Conservation (phyloP, 2,329 filamentous ascomycete genomes). For the Claviceps fusiformis region DNA sequence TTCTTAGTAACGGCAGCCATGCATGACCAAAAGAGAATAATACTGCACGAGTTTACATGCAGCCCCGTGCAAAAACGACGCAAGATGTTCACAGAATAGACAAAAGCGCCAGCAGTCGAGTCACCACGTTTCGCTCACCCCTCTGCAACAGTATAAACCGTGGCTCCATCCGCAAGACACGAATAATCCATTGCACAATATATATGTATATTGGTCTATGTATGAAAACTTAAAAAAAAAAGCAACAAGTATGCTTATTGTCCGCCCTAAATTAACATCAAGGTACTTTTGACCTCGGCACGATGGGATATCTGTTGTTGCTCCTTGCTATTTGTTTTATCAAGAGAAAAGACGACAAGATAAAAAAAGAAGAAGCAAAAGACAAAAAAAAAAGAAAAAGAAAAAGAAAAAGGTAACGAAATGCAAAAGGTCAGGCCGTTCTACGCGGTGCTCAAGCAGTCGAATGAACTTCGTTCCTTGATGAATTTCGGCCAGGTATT, state of each 20-base stretch:
- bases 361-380: background rate
- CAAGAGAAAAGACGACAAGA: background rate
- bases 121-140: too few relatives aligned
- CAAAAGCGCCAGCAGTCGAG: too few relatives aligned
- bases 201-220: too few relatives aligned
- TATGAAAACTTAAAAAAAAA: background rate
- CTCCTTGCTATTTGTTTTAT: background rate
- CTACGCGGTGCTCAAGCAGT: slow-evolving; percentile 9
- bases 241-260: background rate
- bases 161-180: too few relatives aligned
- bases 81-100: too few relatives aligned
- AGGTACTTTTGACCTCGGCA: background rate
- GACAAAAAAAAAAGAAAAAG: background rate
- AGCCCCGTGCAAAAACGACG: too few relatives aligned
- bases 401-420: too few relatives aligned
- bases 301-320: background rate
- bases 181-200: too few relatives aligned
- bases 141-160: too few relatives aligned
- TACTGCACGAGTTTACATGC: too few relatives aligned
- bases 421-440: background rate
- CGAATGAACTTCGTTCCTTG: slow-evolving; percentile 24
- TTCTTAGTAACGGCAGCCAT: too few relatives aligned
- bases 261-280: background rate
- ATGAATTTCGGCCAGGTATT: slow-evolving; percentile 56
- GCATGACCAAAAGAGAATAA: too few relatives aligned